Base-by-base conservation (phyloP, 257 asterid genomes). In the Orobanche coerulescens region DNA sequence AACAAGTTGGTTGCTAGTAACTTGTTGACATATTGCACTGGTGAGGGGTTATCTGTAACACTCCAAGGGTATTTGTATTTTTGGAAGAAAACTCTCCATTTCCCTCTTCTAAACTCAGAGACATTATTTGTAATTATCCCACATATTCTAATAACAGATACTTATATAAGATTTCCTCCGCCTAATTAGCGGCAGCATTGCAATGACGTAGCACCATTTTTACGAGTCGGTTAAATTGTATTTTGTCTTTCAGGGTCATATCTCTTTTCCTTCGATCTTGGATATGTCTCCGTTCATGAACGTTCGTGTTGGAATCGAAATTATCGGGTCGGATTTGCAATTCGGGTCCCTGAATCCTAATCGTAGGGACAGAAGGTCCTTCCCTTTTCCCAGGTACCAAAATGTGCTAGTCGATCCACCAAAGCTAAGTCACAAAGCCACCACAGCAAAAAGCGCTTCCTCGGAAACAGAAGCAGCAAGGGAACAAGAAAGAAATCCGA, bases 241-340 rank as follows among this genome's bases (percentile, higher is more conserved):
- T 23, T 48, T 57, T 50, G 43, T 39, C 18, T 77, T 64, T 4
- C 71, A 88, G 96, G 96, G 93, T 20, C 96, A 92, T 54, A 58
- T 92, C 51, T 72, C 93, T 48, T 92, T 82, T 59, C 96, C 95
- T 5, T 72, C 70, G 64, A 68, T 71, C 66, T 74, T 86, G 75
- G 81, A 92, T 70, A 23, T 88, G 67, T 75, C 96, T 60, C 69
- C 81, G 1, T 82, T 81, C 72, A 72, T 81, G 62, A 75, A 69
- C 66, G 57, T 73, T 16, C 80, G 76, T 63, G 69, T 76, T 25
- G 82, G 79, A 67, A 69, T 77, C 62, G 75, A 81, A 67, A 54
- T 67, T 46, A 71, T 48, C 53, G 80, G 73, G 51, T 58, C 76
- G 16, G 70, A 64, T 46, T 52, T 55, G 24, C 77, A 25, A 22